Evolutionary conservation across 345 rosid species (phyloP).

Genomic region (Camelina sativa): DNA sequence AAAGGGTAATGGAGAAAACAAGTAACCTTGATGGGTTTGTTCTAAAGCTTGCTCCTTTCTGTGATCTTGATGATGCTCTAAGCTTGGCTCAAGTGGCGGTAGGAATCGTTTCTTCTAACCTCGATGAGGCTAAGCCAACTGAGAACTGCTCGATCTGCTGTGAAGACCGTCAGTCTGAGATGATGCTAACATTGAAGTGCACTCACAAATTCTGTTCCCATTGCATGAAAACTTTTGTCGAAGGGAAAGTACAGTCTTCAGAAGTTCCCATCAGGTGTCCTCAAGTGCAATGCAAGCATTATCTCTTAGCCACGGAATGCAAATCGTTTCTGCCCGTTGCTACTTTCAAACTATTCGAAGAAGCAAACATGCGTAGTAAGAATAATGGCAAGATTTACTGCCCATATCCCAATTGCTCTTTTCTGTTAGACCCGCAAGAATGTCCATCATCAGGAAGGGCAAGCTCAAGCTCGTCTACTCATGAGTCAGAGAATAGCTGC

Average conservation of each 20-base stretch:
- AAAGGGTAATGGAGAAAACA: constrained; percentile 71
- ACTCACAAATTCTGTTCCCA: constrained; percentile 93
- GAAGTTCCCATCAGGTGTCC: constrained; percentile 93
- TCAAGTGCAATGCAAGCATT: constrained; percentile 81
- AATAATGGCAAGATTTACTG: constrained; percentile 76
- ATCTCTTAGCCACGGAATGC: constrained; percentile 66
- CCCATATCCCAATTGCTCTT: constrained; percentile 85
- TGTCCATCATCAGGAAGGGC: constrained; percentile 66
- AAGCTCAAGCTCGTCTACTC: constrained; percentile 68
- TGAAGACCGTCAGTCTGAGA: constrained; percentile 72
- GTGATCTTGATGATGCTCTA: constrained; percentile 64
- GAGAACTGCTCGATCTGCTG: constrained; percentile 88
- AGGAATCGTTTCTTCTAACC: constrained; percentile 66
- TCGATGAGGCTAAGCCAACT: constrained; percentile 46
- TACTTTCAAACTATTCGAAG: constrained; percentile 66
- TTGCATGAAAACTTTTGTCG: constrained; percentile 87
- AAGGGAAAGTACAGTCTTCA: constrained; percentile 75
- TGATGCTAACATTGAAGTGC: constrained; percentile 86
- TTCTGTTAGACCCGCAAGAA: constrained; percentile 73
- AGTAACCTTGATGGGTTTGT: constrained; percentile 67
- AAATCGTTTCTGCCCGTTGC: constrained; percentile 68
- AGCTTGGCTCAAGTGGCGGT: constrained; percentile 79
- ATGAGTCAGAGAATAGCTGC: constrained; percentile 58
- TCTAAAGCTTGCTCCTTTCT: constrained; percentile 60
- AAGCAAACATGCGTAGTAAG: constrained; percentile 56